A percentile compares a stretch with the other conserved stretches of the same genome.
Conservation (phyloP, 2,329 filamentous ascomycete species). For the Fusarium bactridioides region DNA sequence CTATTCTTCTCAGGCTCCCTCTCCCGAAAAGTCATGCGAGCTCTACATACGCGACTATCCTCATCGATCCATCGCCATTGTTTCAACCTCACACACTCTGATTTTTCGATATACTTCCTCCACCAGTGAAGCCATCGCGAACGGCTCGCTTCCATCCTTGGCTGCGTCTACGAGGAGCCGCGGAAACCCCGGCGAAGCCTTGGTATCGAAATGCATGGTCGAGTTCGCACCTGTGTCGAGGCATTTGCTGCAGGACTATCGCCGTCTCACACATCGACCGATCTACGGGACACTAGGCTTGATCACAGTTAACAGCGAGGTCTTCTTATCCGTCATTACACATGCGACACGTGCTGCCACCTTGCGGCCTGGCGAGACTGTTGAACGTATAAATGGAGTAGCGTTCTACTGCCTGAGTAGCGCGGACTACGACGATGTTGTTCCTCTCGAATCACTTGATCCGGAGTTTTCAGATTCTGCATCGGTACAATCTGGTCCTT, state of each 20-base stretch:
- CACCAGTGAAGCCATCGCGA: slow-evolving; percentile 65
- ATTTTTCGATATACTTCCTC: slow-evolving; percentile 82
- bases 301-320: slow-evolving; percentile 82
- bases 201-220: slow-evolving; percentile 78
- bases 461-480: slow-evolving; percentile 57
- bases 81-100: slow-evolving; percentile 79
- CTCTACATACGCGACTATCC: slow-evolving; percentile 88
- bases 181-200: slow-evolving; percentile 51
- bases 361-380: slow-evolving; percentile 85
- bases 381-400: slow-evolving; percentile 85
- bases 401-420: slow-evolving; percentile 94
- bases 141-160: slow-evolving; percentile 66
- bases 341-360: slow-evolving; percentile 80
- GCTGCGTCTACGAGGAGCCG: slow-evolving; percentile 57
- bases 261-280: slow-evolving; percentile 74
- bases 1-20: slow-evolving; percentile 57
- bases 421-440: slow-evolving; percentile 82
- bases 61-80: slow-evolving; percentile 86
- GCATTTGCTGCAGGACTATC: slow-evolving; percentile 77
- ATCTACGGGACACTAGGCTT: slow-evolving; percentile 88
- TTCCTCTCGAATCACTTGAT: slow-evolving; percentile 62
- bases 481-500: slow-evolving; percentile 51
- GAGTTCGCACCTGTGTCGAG: slow-evolving; percentile 76
- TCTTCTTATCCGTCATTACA: slow-evolving; percentile 91
- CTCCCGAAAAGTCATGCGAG: slow-evolving; percentile 71